These are phyloP conservation scores for Claviceps quebecensis DNA, from an alignment of 2,329 filamentous ascomycete species.

Conservation along the genomic window DNA sequence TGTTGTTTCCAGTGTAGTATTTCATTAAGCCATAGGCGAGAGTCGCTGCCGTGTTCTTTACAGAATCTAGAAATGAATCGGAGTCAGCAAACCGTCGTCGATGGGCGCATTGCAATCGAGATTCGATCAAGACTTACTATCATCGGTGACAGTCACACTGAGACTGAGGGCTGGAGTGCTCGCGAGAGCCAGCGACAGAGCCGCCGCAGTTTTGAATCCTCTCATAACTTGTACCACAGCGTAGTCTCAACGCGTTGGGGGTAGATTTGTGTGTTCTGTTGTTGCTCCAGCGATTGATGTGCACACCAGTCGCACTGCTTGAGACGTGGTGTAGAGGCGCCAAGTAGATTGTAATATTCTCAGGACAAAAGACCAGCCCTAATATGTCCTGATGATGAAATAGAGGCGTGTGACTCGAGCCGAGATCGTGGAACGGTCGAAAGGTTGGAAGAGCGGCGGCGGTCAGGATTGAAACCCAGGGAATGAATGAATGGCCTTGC, in stretches of 20 bases:
- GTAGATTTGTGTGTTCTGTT: background rate
- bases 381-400: background rate
- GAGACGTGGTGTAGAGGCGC: background rate
- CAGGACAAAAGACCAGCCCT: background rate
- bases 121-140: constrained; percentile 13
- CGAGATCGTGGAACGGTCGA: background rate
- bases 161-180: constrained; percentile 12
- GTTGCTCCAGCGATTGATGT: background rate
- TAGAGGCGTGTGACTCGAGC: background rate
- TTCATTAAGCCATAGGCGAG: constrained; percentile 33
- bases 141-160: constrained; percentile 18
- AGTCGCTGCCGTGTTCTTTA: constrained; percentile 33
- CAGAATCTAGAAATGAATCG: constrained; percentile 24
- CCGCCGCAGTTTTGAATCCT: background rate
- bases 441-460: background rate
- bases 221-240: constrained; percentile 1
- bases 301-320: background rate
- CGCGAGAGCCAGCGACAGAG: constrained; percentile 7
- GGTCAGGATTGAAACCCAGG: background rate
- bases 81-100: background rate
- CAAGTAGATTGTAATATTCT: background rate
- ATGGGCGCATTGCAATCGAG: background rate
- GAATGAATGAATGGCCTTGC: background rate
- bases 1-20: constrained; percentile 43
- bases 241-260: background rate